A percentile compares a stretch with the other conserved stretches of the same genome.
phyloP scores from a whole-genome alignment of 345 rosid species.

The Gossypium rotundifolium region DNA sequence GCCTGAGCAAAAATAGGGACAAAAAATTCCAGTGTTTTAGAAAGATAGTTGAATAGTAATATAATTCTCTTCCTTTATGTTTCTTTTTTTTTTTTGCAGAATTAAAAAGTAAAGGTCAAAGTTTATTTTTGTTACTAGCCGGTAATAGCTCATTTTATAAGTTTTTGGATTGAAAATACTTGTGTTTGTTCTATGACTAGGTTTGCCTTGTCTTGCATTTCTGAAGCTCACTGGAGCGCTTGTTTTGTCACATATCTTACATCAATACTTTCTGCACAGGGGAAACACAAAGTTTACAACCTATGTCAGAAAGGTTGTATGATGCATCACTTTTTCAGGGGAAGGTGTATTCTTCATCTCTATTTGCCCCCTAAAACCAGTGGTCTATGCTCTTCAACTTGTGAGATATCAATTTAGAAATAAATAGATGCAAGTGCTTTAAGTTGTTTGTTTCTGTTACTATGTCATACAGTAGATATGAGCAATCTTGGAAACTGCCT shows the following conservation, averaged over 20 bases:
- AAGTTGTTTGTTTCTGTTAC: neutral
- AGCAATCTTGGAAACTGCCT: neutral
- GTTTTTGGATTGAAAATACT: neutral
- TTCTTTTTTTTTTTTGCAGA: neutral
- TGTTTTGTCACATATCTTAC: neutral
- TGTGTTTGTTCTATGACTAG: neutral
- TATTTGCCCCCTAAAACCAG: neutral
- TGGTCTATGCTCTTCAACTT: neutral
- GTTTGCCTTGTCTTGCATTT: neutral
- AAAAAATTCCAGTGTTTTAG: neutral
- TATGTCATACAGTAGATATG: neutral
- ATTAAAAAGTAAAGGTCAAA: neutral
- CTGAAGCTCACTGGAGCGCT: neutral
- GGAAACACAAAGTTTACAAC: constrained; percentile 83
- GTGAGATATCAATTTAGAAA: neutral
- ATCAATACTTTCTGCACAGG: constrained; percentile 35
- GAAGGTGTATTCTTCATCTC: constrained; percentile 45
- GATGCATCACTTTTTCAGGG: constrained; percentile 83
- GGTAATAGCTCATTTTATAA: neutral
- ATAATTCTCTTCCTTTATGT: neutral
- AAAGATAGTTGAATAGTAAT: neutral
- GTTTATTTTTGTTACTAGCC: constrained; percentile 1
- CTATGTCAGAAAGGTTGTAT: constrained; percentile 91
- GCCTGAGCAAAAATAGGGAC: neutral
- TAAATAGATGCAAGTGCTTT: neutral